A percentile compares a stretch with the other conserved stretches of the same genome.
These are phyloP conservation scores for Encephalitozoon cuniculi DNA, from an alignment of 371 early-diverging fungal genomes.

Conservation along the genomic window DNA sequence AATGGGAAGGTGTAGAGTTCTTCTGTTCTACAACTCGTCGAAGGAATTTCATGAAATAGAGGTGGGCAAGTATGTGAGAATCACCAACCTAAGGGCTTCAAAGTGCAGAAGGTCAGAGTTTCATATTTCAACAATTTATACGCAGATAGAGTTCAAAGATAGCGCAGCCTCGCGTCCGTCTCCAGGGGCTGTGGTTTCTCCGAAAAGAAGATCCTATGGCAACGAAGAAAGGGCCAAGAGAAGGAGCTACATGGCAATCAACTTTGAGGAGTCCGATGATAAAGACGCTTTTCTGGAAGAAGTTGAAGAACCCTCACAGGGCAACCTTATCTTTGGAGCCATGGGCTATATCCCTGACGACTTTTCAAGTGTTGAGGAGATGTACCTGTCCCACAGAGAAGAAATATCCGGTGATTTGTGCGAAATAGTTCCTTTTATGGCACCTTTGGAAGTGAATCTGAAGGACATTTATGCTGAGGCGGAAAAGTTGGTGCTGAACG, in stretches of 20 bases:
- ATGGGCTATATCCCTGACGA: constrained; percentile 48
- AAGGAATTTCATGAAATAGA: constrained; percentile 39
- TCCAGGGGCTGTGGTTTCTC: background rate
- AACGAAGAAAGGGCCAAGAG: background rate
- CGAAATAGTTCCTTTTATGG: background rate
- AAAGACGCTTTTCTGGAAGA: background rate
- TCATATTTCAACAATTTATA: constrained; percentile 58
- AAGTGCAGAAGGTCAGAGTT: constrained; percentile 32
- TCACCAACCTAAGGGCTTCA: constrained; percentile 45
- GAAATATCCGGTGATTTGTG: constrained; percentile 1
- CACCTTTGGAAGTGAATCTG: constrained; percentile 9
- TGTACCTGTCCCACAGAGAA: background rate
- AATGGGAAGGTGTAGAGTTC: constrained; percentile 34
- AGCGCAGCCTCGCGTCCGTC: background rate
- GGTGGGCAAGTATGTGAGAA: constrained; percentile 34
- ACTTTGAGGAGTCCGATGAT: background rate
- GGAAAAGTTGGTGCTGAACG: constrained; percentile 27
- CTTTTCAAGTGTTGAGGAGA: constrained; percentile 24
- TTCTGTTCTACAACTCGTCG: constrained; percentile 49
- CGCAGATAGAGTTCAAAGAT: constrained; percentile 34
- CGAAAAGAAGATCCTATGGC: background rate
- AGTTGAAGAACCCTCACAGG: background rate
- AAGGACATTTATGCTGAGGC: background rate
- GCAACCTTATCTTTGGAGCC: constrained; percentile 18
- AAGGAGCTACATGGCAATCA: background rate